phyloP scores from a whole-genome alignment of 768 basidiomycete genomes.

The Polyporus arcularius region DNA sequence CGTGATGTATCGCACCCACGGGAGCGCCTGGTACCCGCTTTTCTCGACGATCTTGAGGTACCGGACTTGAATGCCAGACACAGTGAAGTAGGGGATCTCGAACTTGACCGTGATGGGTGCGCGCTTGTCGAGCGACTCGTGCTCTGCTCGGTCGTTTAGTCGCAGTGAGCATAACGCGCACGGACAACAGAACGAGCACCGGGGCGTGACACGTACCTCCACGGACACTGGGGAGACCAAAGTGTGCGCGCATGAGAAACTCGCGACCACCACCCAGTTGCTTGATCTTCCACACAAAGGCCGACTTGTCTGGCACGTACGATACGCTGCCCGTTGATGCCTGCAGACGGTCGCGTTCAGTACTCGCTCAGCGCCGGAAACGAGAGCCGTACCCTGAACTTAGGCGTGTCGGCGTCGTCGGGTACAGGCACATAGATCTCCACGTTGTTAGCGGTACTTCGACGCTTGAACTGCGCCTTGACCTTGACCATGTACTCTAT shows the following conservation, averaged over 20 bases:
- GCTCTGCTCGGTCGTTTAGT: conserved; percentile 38
- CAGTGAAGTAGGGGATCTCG: conserved; percentile 98
- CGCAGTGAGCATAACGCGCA: neutral
- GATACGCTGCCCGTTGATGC: conserved; percentile 94
- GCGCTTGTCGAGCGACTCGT: conserved; percentile 78
- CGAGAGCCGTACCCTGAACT: conserved; percentile 74
- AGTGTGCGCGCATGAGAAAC: conserved; percentile 98
- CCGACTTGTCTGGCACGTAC: conserved; percentile 96
- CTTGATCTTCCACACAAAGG: conserved; percentile 99
- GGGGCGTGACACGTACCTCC: conserved; percentile 70
- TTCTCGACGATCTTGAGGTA: conserved; percentile 99
- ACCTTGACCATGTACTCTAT: conserved; percentile 96
- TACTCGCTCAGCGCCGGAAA: neutral
- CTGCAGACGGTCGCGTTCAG: conserved; percentile 39
- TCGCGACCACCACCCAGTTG: conserved; percentile 94
- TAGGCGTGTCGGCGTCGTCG: conserved; percentile 97
- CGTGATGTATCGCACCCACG: conserved; percentile 95
- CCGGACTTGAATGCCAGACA: conserved; percentile 95
- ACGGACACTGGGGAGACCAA: conserved; percentile 92
- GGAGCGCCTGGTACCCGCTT: conserved; percentile 93
- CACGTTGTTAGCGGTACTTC: conserved; percentile 97
- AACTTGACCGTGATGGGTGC: conserved; percentile 97
- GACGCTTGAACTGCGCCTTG: conserved; percentile 95
- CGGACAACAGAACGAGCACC: neutral
- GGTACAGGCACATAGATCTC: conserved; percentile 99